Evolutionary conservation across 768 basidiomycete genomes (phyloP).

Genomic region (Macrolepiota albuminosa): DNA sequence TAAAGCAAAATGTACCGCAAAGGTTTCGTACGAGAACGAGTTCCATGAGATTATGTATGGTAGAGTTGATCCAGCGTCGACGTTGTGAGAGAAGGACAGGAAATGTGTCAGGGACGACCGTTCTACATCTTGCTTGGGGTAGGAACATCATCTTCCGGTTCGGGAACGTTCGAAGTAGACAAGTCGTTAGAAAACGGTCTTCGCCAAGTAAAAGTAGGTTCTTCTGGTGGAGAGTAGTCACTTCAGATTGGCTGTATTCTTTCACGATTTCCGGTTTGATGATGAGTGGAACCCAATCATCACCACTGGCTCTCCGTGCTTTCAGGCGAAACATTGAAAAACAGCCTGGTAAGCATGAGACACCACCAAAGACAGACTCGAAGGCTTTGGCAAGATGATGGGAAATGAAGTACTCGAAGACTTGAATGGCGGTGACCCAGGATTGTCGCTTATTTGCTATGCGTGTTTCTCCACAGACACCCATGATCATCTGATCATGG

Average conservation of each 20-base stretch:
- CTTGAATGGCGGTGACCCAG: conserved; percentile 98
- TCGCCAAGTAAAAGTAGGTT: conserved; percentile 94
- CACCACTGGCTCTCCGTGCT: conserved; percentile 79
- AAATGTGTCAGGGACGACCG: conserved; percentile 96
- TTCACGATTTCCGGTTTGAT: conserved; percentile 96
- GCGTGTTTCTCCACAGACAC: conserved; percentile 96
- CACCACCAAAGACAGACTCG: conserved; percentile 98
- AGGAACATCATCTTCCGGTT: conserved; percentile 99
- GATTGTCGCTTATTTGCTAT: conserved; percentile 98
- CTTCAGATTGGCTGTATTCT: conserved; percentile 93
- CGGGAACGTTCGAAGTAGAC: conserved; percentile 94
- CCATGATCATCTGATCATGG: conserved; percentile 98
- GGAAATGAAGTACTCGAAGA: conserved; percentile 98
- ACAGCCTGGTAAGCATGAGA: conserved; percentile 98
- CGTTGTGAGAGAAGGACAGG: conserved; percentile 91
- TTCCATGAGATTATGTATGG: conserved; percentile 99
- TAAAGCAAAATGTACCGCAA: conserved; percentile 99
- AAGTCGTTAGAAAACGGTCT: conserved; percentile 97
- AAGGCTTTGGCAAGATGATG: conserved; percentile 98
- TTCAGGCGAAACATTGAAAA: conserved; percentile 99
- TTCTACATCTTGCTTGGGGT: conserved; percentile 92
- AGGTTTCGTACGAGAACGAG: conserved; percentile 94
- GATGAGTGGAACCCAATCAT: conserved; percentile 97
- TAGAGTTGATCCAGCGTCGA: conserved; percentile 99
- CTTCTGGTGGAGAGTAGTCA: conserved; percentile 95